Percentiles rank a stretch among this genome's conserved stretches.
These are phyloP conservation scores for Phytophthora chlamydospora DNA, from an alignment of 352 stramenopile species.

Conservation along the genomic window DNA sequence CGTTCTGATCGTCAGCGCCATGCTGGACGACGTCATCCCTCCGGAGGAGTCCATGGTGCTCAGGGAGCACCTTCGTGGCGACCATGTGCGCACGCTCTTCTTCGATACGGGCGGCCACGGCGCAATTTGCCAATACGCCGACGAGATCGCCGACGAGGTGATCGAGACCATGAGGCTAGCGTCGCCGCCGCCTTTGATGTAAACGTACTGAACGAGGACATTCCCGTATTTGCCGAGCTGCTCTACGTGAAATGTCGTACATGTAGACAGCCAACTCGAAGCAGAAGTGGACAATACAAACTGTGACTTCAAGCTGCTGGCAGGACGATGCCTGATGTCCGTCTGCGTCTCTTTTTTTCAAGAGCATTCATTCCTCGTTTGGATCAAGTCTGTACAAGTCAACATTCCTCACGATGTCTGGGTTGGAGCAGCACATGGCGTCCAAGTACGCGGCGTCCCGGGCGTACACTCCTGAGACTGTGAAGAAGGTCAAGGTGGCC, in stretches of 20 bases:
- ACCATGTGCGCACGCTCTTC: slow-evolving; percentile 53
- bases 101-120: slow-evolving; percentile 55
- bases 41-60: slow-evolving; percentile 43
- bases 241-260: not conserved
- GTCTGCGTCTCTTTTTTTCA: not conserved
- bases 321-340: slow-evolving; percentile 13
- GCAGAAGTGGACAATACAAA: slow-evolving; percentile 24
- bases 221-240: slow-evolving; percentile 5
- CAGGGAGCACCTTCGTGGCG: slow-evolving; percentile 37
- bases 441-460: slow-evolving; percentile 41
- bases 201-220: slow-evolving; percentile 6
- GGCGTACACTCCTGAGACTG: slow-evolving; percentile 36
- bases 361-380: slow-evolving; percentile 24
- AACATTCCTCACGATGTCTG: slow-evolving; percentile 24
- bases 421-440: slow-evolving; percentile 51
- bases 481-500: slow-evolving; percentile 12
- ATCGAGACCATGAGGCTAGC: slow-evolving; percentile 38
- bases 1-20: slow-evolving; percentile 55
- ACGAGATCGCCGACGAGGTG: slow-evolving; percentile 43
- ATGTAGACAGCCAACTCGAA: slow-evolving; percentile 35
- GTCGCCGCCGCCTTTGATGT: slow-evolving; percentile 14
- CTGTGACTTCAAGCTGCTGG: slow-evolving; percentile 15
- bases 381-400: not conserved
- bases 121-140: slow-evolving; percentile 52
- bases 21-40: slow-evolving; percentile 57